A percentile compares a stretch with the other conserved stretches of the same genome.
Evolutionary conservation across 495 filamentous ascomycete genomes (phyloP).

Genomic region (Penicillium angulare): DNA sequence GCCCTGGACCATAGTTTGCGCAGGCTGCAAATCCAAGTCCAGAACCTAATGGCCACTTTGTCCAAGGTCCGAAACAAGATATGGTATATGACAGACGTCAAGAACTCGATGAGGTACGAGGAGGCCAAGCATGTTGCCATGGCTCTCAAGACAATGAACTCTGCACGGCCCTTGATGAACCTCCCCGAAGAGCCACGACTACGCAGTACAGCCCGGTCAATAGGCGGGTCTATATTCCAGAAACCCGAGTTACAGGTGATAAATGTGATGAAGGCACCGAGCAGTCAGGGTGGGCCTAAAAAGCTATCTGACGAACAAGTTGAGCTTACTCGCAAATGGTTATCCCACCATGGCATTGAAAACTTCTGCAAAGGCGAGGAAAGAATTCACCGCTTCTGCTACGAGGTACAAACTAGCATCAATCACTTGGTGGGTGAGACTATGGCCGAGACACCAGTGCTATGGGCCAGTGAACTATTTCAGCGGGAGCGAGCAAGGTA

Average conservation of each 20-base stretch:
- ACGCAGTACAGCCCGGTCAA: constrained; percentile 47
- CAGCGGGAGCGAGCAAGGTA: constrained; percentile 73
- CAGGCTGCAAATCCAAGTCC: constrained; percentile 36
- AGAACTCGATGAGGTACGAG: constrained; percentile 86
- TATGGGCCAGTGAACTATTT: constrained; percentile 92
- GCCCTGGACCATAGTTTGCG: constrained; percentile 36
- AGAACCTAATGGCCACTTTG: constrained; percentile 34
- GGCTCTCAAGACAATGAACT: constrained; percentile 86
- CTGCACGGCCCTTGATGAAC: constrained; percentile 42
- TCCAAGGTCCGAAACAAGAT: constrained; percentile 75
- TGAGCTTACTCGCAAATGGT: constrained; percentile 80
- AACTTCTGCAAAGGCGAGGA: constrained; percentile 97
- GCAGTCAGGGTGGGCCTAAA: constrained; percentile 84
- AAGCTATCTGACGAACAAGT: constrained; percentile 97
- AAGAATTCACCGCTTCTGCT: constrained; percentile 89
- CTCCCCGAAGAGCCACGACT: constrained; percentile 45
- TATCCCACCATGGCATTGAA: constrained; percentile 76
- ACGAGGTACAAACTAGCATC: constrained; percentile 85
- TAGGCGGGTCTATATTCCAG: constrained; percentile 65
- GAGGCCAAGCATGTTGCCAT: constrained; percentile 82
- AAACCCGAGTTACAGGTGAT: constrained; percentile 84
- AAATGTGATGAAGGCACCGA: constrained; percentile 78
- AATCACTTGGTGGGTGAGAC: constrained; percentile 84
- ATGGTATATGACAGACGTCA: constrained; percentile 98
- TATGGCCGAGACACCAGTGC: constrained; percentile 80